phyloP scores from a whole-genome alignment of 306 rosid species.

The Castanospermum australe region DNA sequence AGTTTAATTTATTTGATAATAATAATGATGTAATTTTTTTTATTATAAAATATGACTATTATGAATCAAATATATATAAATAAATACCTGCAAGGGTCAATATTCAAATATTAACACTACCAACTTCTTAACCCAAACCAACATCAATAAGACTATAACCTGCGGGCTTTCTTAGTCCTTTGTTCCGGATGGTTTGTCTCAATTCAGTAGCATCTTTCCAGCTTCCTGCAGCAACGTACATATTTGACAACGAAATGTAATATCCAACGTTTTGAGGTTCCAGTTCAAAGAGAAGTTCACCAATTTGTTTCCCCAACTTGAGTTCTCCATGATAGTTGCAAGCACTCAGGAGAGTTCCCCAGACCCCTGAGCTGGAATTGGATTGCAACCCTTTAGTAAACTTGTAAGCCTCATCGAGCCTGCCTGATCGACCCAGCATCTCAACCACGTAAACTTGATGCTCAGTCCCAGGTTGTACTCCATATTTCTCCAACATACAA shows the following conservation, averaged over 20 bases:
- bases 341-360: slow-evolving; percentile 61
- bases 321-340: slow-evolving; percentile 63
- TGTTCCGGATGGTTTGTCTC: slow-evolving; percentile 33
- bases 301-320: slow-evolving; percentile 50
- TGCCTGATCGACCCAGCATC: slow-evolving; percentile 60
- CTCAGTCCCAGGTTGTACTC: slow-evolving; percentile 48
- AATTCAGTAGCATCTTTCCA: slow-evolving; percentile 62
- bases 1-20: no score
- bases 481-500: slow-evolving; percentile 41
- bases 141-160: slow-evolving; percentile 55
- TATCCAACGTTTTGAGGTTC: slow-evolving; percentile 63
- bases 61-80: no score
- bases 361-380: slow-evolving; percentile 43
- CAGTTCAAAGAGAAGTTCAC: slow-evolving; percentile 44
- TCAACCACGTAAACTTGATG: slow-evolving; percentile 56
- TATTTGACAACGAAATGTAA: slow-evolving; percentile 56
- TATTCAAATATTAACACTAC: no score
- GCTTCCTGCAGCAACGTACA: slow-evolving; percentile 64
- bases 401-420: slow-evolving; percentile 46
- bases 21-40: no score
- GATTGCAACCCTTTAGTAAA: slow-evolving; percentile 33
- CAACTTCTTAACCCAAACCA: slow-evolving; percentile 26
- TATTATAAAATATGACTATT: no score
- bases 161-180: slow-evolving; percentile 40
- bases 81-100: no score